phyloP scores from a whole-genome alignment of 768 basidiomycete genomes.

The Ramaria rubella region DNA sequence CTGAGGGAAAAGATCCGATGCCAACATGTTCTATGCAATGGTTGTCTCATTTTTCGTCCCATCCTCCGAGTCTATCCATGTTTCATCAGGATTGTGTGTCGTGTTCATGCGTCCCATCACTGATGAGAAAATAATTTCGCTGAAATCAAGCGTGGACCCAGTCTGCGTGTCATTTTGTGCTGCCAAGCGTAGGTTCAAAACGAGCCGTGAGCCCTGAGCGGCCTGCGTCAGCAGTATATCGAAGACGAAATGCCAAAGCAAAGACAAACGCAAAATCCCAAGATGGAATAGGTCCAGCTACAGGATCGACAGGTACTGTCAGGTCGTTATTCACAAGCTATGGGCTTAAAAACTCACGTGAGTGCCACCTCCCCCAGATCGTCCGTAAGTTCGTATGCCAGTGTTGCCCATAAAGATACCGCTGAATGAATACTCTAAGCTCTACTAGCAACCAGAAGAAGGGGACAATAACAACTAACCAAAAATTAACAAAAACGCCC shows the following conservation, averaged over 20 bases:
- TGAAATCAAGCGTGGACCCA: neutral
- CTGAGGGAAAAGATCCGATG: too few species aligned
- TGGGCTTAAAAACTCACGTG: neutral
- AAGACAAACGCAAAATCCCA: neutral
- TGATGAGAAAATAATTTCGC: neutral
- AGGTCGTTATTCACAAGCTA: neutral
- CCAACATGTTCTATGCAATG: too few species aligned
- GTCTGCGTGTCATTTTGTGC: neutral
- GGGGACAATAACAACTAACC: neutral
- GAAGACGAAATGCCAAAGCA: neutral
- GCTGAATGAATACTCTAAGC: neutral
- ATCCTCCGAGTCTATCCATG: too few species aligned
- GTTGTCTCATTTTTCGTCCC: too few species aligned
- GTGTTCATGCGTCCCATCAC: too few species aligned
- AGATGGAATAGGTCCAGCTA: constrained; percentile 5
- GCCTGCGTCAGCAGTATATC: neutral
- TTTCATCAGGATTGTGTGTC: too few species aligned
- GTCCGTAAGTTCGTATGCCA: neutral
- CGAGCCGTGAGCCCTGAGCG: neutral
- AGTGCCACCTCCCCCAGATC: constrained; percentile 1
- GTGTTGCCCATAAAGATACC: neutral
- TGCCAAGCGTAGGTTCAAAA: constrained; percentile 1
- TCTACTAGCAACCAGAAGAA: neutral
- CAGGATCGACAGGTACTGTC: neutral
- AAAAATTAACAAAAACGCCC: constrained; percentile 5